Evolutionary conservation across 2,329 filamentous ascomycete species (phyloP).

Genomic region (Pseudogymnoascus sp.): DNA sequence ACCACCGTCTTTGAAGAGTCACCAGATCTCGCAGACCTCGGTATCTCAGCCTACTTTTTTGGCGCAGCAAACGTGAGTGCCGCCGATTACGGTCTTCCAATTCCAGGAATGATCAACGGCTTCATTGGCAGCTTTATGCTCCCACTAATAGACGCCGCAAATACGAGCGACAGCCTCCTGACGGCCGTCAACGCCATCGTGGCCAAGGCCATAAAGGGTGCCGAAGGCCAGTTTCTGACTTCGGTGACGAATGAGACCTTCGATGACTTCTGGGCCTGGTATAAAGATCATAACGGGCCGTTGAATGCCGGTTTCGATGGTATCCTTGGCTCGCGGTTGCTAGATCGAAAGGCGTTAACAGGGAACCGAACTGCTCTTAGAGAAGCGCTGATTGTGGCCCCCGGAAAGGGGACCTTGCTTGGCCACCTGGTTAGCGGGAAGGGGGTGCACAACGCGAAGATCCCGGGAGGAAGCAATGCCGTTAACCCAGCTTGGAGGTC

Average conservation of each 20-base stretch:
- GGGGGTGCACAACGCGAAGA: conserved; percentile 36
- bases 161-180: conserved; percentile 27
- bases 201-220: conserved; percentile 30
- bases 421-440: conserved; percentile 37
- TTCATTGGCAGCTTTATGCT: conserved; percentile 30
- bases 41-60: conserved; percentile 41
- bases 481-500: conserved; percentile 45
- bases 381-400: conserved; percentile 31
- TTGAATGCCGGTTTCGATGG: conserved; percentile 32
- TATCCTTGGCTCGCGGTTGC: conserved; percentile 37
- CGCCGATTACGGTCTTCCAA: conserved; percentile 23
- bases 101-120: conserved; percentile 21
- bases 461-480: conserved; percentile 37
- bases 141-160: conserved; percentile 23
- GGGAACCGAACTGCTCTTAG: conserved; percentile 29
- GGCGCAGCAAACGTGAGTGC: conserved; percentile 34
- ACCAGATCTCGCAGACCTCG: conserved; percentile 40
- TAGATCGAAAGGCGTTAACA: conserved; percentile 32
- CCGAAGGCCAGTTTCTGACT: conserved; percentile 19
- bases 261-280: conserved; percentile 19
- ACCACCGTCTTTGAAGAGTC: conserved; percentile 38
- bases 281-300: conserved; percentile 27
- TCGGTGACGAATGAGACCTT: conserved; percentile 10
- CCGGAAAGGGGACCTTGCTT: conserved; percentile 25
- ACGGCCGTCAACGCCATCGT: conserved; percentile 30